Evolutionary conservation across 2,329 filamentous ascomycete genomes (phyloP), one percentile per base, ranked within the genome.

Genomic region (Pseudofabraea citricarpa): DNA sequence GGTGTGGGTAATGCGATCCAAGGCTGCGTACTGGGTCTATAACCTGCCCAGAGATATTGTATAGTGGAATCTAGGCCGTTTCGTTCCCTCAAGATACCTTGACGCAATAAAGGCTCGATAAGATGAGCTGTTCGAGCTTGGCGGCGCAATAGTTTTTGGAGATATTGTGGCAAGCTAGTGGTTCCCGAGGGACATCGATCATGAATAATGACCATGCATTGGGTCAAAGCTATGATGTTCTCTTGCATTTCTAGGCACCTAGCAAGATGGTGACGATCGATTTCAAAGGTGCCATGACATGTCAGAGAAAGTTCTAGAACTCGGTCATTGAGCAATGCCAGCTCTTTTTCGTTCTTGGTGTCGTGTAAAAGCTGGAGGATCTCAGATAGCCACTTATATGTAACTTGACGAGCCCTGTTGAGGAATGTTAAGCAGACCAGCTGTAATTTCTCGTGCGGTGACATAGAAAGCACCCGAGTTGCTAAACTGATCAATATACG

Each of bases 141-240:
- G 21, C 24, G 16, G 3, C 22, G 8, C 8, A 36, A 5, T 0
- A 79, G 47, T 0, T 70, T 75, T 44, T 81, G 75, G 0, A 81
- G 55, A 19, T 73, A 72, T n/a, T 60, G 64, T 0, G 79, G 57
- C 64, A 0, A 83, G 59, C 43, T 73, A 75, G 56, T 72, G 74
- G 5, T 70, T 64, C 26, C 31, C n/a, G 16, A n/a, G 22, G 47
- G 49, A 27, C 49, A 51, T n/a, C 55, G 50, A 36, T 71, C 63
- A 13, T 64, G 58, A 19, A 72, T 57, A 1, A 54, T 50, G 15
- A 69, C 66, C 8, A 54, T 60, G 38, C 64, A 67, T 45, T 68
- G 59, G 1, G 69, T 50, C 15, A 68, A 59, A 7, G 62, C 50
- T 0, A 64, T 59, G 2, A 65, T 48, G 36, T 63, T 54, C 1